Evolutionary conservation across 139 green algal species (phyloP), one percentile per base, ranked within the genome.

Genomic region (Chlamydomonas incerta): DNA sequence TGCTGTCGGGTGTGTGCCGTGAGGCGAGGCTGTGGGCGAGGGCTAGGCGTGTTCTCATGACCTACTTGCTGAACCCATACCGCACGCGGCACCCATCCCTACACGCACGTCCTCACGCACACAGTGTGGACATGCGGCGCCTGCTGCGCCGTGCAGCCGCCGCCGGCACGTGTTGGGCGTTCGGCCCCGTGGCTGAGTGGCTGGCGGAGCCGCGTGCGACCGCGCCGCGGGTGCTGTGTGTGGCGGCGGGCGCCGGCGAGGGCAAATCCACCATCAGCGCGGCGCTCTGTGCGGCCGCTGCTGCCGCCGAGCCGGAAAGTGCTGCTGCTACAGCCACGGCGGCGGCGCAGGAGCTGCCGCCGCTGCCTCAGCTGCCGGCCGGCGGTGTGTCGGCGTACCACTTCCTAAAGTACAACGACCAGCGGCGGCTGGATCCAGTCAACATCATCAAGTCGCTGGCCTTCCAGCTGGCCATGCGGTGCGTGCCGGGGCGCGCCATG

Each of bases 351-450:
- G 6, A 50, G 41, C 41, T 8, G 41, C 41, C 8, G 8, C 41
- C 5, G 41, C 41, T 8, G 8, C 41, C 41, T 8, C 41, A 50
- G 41, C 41, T 50, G 5, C 41, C 41, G 41, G 41, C 41, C 6
- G 41, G 41, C 41, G 60, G 20, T 29, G 65, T 37, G 65, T 37
- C 5, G 20, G 77, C 71, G 15, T 31, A 67, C 26, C 82, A 87
- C 35, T 87, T 87, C 71, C 71, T 87, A 33, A 81, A 87, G 82
- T 77, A 87, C 58, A 82, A 62, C 58, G 82, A 87, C 46, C 67
- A 72, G 57, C 57, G 71, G 18, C 55, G 82, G 10, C 71, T 87
- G 14, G 82, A 87, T n/a, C 55, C 71, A 15, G 71, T 87, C 47
- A 23, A 58, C 28, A 74, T 87, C 70, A 81, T 87, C 35, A 84